Percentiles rank a stretch among this genome's conserved stretches.
These are phyloP conservation scores for Lodderomyces oxycetoniae DNA, from an alignment of 1,139 yeast species.

Conservation along the genomic window DNA sequence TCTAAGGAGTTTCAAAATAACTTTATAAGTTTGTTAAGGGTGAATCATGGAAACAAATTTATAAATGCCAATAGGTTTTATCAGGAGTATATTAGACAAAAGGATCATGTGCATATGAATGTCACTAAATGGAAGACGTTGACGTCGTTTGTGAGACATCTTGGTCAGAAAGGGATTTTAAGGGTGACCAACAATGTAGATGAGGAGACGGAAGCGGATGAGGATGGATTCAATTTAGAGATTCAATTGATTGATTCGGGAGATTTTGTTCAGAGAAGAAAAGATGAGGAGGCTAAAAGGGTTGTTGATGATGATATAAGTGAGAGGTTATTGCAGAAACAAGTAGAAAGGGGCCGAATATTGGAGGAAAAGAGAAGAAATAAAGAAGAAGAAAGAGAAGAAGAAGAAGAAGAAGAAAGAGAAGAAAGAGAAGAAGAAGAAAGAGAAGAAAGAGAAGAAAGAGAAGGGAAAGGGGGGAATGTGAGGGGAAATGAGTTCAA, in stretches of 20 bases:
- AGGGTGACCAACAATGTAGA: constrained; percentile 26
- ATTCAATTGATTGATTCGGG: constrained; percentile 27
- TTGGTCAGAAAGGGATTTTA: constrained; percentile 59
- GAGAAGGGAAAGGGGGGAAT: neutral
- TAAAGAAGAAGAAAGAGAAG: neutral
- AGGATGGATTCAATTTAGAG: constrained; percentile 35
- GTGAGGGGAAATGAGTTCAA: neutral
- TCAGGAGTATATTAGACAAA: constrained; percentile 73
- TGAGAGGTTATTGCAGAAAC: constrained; percentile 7
- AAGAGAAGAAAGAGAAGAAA: neutral
- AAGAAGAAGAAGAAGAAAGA: neutral
- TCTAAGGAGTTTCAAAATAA: constrained; percentile 58
- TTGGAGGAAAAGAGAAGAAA: constrained; percentile 2
- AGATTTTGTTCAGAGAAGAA: constrained; percentile 7
- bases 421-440: neutral
- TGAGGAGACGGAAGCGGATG: constrained; percentile 17
- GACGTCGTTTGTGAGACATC: constrained; percentile 61
- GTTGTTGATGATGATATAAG: constrained; percentile 4
- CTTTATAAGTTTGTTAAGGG: constrained; percentile 58
- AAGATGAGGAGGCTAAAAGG: neutral
- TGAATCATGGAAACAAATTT: constrained; percentile 76
- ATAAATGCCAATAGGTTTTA: constrained; percentile 82
- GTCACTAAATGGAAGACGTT: constrained; percentile 78
- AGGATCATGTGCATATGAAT: constrained; percentile 84
- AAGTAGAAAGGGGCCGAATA: constrained; percentile 9